phyloP scores from a whole-genome alignment of 768 basidiomycete genomes.

The Candolleomyces eurysporus region DNA sequence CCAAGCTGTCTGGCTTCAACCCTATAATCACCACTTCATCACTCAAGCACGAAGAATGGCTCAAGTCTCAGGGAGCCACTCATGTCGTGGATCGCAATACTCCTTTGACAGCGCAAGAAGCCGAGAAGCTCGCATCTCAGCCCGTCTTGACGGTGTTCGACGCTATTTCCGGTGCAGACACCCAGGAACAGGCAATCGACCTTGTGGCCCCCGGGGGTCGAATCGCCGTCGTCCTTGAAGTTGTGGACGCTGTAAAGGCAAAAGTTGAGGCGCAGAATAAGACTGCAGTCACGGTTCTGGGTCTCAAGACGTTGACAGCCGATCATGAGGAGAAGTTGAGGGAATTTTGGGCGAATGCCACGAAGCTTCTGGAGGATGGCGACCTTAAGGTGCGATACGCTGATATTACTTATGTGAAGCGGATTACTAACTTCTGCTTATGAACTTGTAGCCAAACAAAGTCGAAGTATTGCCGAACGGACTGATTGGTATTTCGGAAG shows the following conservation, averaged over 20 bases:
- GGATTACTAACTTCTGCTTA: neutral
- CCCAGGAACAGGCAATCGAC: no score
- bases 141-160: conserved; percentile 25
- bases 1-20: conserved; percentile 35
- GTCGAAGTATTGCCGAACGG: conserved; percentile 44
- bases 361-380: conserved; percentile 29
- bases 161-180: conserved; percentile 13
- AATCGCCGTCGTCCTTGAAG: neutral
- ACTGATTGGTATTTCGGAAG: conserved; percentile 41
- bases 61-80: conserved; percentile 42
- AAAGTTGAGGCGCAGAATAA: conserved; percentile 6
- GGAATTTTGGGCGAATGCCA: conserved; percentile 20
- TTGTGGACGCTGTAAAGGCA: conserved; percentile 23
- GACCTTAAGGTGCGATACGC: conserved; percentile 27
- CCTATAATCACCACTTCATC: conserved; percentile 41
- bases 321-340: conserved; percentile 16
- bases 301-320: conserved; percentile 19
- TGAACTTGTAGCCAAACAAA: conserved; percentile 31
- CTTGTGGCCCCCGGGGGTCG: no score
- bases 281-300: conserved; percentile 13
- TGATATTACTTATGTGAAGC: neutral
- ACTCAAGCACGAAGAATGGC: conserved; percentile 21
- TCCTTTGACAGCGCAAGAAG: neutral
- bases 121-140: conserved; percentile 13
- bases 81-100: conserved; percentile 32